Base-by-base conservation (phyloP, 805 yeast genomes). In the Wickerhamomyces chaumierensis region DNA sequence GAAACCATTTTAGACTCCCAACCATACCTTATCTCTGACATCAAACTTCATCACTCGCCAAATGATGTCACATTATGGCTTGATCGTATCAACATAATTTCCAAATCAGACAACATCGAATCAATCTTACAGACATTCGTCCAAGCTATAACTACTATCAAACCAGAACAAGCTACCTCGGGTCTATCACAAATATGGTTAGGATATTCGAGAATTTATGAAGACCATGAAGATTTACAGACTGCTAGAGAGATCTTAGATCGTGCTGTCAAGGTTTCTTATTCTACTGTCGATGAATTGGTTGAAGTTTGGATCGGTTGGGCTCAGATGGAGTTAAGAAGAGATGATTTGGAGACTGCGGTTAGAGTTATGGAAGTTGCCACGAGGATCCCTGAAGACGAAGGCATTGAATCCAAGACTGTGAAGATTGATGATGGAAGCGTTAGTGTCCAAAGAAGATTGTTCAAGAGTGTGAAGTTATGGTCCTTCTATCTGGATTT, bases 401-500 rank as follows among this genome's bases (percentile, higher is more conserved):
- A n/a, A n/a, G n/a, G n/a, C n/a, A n/a, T n/a, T n/a, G n/a, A n/a
- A 3, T 68, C 74, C 1, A 55, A 57, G 1, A 53, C 57, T 27
- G 39, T 48, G 25, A 59, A 56, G 34, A 69, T 58, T 42, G 55
- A 58, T 29, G 78, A 76, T 49, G 51, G 56, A 16, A 46, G 60
- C 0, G 39, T 66, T 2, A 62, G 79, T 13, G 73, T 82, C 0
- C 87, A 80, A 44, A 56, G 69, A 20, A 57, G 84, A 23, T 48
- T 81, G 9, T 78, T 72, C 54, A 77, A 75, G 47, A 75, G 83
- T 5, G 58, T 63, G 33, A 71, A 71, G 37, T 57, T 87, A 6
- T 88, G 96, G 96, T 60, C 73, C 4, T 71, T 73, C 45, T 84
- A 81, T 50, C 53, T 85, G 20, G 95, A 84, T 48, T 52, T 84